These are phyloP conservation scores for Eucalyptus albens DNA, from an alignment of 345 rosid genomes.

Conservation along the genomic window DNA sequence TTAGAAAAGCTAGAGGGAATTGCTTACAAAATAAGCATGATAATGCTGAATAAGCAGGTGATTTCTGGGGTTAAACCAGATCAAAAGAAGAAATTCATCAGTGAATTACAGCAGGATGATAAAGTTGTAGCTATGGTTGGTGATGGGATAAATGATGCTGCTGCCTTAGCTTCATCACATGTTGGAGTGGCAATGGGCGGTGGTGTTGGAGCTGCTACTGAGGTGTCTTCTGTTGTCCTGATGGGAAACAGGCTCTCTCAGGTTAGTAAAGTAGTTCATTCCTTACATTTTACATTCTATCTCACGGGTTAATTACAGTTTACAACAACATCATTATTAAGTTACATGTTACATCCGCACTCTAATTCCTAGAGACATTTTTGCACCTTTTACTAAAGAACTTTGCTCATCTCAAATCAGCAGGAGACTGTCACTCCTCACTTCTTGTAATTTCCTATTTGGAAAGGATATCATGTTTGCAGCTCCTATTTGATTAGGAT, in stretches of 20 bases:
- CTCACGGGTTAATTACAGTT: background rate
- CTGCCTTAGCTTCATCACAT: conserved; percentile 86
- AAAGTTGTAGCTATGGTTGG: conserved; percentile 94
- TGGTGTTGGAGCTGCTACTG: conserved; percentile 95
- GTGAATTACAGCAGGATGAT: conserved; percentile 54
- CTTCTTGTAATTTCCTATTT: background rate
- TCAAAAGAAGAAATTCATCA: conserved; percentile 66
- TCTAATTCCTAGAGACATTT: background rate
- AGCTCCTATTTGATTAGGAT: background rate
- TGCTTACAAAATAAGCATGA: background rate
- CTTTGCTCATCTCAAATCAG: background rate
- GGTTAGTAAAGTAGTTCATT: conserved; percentile 21
- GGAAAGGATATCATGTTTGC: background rate
- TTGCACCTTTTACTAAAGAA: background rate
- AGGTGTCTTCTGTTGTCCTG: conserved; percentile 86
- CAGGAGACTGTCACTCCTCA: background rate
- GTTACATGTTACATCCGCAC: background rate
- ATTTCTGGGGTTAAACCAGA: conserved; percentile 76
- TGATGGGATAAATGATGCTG: conserved; percentile 97
- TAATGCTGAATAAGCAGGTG: conserved; percentile 29
- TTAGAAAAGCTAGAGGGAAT: background rate
- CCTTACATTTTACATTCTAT: background rate
- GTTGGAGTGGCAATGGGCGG: conserved; percentile 94
- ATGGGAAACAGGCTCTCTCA: conserved; percentile 87
- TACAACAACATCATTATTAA: background rate